Evolutionary conservation across 2,329 filamentous ascomycete genomes (phyloP).

Genomic region (Aspergillus sp.): DNA sequence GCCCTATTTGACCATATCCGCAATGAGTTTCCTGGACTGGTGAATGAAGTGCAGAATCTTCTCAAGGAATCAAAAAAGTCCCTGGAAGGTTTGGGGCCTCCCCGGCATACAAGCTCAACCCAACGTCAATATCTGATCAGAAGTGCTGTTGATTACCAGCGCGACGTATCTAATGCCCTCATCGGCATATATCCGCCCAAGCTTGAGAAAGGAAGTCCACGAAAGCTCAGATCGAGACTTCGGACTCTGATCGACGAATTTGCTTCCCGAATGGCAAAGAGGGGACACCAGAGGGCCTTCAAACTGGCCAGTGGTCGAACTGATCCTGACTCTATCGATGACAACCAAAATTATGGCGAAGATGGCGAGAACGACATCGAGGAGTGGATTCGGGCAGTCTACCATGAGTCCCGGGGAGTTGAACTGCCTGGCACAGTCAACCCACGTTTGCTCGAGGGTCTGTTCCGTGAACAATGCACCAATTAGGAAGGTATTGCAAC

Average conservation of each 20-base stretch:
- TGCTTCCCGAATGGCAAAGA: slow-evolving; percentile 2
- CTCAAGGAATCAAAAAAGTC: slow-evolving; percentile 16
- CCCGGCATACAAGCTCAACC: slow-evolving; percentile 8
- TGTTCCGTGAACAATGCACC: slow-evolving; percentile 13
- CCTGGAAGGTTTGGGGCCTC: slow-evolving; percentile 9
- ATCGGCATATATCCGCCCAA: slow-evolving; percentile 8
- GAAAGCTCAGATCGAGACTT: slow-evolving; percentile 2
- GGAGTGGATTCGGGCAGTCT: slow-evolving; percentile 10
- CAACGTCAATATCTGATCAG: slow-evolving; percentile 13
- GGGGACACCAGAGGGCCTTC: slow-evolving; percentile 9
- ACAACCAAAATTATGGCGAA: background rate
- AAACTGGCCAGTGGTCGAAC: background rate
- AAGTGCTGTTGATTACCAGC: slow-evolving; percentile 8
- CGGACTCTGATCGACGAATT: slow-evolving; percentile 9
- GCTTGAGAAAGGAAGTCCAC: background rate
- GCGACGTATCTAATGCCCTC: slow-evolving; percentile 8
- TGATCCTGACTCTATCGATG: background rate
- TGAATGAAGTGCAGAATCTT: slow-evolving; percentile 9
- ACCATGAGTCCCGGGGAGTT: slow-evolving; percentile 12
- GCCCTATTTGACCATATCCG: slow-evolving; percentile 17
- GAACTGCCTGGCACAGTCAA: slow-evolving; percentile 15
- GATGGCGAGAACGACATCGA: slow-evolving; percentile 5
- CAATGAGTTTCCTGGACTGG: slow-evolving; percentile 10
- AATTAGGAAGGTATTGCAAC: slow-evolving; percentile 8
- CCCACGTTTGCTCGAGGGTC: slow-evolving; percentile 10